These are phyloP conservation scores for Ganoderma multipileum DNA, from an alignment of 1,284 basidiomycete species.

Conservation along the genomic window DNA sequence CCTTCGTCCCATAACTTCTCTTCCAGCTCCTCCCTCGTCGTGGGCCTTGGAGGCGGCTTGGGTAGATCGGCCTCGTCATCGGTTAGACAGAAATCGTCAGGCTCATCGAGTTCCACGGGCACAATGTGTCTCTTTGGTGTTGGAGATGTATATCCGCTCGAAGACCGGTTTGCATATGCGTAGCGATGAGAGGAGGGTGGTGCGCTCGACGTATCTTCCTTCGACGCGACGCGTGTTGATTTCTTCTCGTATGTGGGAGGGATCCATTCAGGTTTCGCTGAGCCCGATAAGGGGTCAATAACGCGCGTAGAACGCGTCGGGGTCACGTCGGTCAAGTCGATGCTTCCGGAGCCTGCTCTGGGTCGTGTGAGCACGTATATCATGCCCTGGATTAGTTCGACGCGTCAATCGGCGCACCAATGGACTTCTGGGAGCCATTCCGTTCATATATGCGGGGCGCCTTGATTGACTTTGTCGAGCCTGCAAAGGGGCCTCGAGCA, in stretches of 20 bases:
- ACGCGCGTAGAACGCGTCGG: conserved; percentile 24
- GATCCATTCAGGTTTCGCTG: conserved; percentile 31
- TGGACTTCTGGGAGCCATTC: conserved; percentile 6
- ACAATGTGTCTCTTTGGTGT: conserved; percentile 4
- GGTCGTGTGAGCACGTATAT: conserved; percentile 15
- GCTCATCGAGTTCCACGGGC: background rate
- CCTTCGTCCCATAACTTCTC: conserved; percentile 31
- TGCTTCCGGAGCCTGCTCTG: background rate
- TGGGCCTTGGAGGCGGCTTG: background rate
- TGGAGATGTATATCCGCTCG: conserved; percentile 16
- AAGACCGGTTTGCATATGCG: background rate
- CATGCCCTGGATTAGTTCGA: background rate
- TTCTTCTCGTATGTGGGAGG: conserved; percentile 34
- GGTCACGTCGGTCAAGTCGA: conserved; percentile 16
- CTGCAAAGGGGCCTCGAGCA: conserved; percentile 37
- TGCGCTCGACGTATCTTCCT: conserved; percentile 18
- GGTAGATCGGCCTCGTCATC: conserved; percentile 19
- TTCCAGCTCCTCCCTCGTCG: conserved; percentile 19
- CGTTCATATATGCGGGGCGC: conserved; percentile 35
- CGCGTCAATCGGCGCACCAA: conserved; percentile 8
- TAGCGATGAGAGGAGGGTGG: conserved; percentile 14
- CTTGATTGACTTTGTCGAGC: conserved; percentile 36
- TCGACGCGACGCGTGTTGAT: conserved; percentile 15
- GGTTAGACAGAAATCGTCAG: conserved; percentile 18
- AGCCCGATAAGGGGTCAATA: conserved; percentile 31